Base-by-base conservation (phyloP, 345 rosid genomes). In the Alliaria petiolata region DNA sequence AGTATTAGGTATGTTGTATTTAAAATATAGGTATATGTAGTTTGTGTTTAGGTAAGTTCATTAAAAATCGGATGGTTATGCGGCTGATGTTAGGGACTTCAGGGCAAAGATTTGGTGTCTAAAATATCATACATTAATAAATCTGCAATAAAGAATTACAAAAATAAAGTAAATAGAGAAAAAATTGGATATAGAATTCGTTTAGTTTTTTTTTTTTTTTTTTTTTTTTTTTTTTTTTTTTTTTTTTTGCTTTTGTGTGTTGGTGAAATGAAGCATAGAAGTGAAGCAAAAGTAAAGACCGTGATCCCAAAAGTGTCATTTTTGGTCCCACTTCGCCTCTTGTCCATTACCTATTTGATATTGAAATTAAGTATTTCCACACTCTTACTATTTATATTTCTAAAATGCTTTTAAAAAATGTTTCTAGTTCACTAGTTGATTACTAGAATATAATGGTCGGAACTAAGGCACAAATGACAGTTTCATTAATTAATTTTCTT, bases 281-380 rank as follows among this genome's bases (percentile, higher is more conserved):
- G 96, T 92, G 87, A 92, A 92, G 95, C 95, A 83, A 85, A 90
- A 85, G 95, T 81, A 75, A 85, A 80, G 42, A 47, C 85, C 87
- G 89, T 81, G 78, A 88, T 83, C 80, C 90, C 40, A 69, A 76
- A 76, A 77, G 81, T 85, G 85, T 85, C 85, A 81, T 26, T 84
- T 76, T 46, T 65, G 82, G 74, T 85, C 90, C 87, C 81, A n/a
- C 89, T 58, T 58, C n/a, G 71, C 79, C 66, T 69, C 75, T 63
- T 76, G 71, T 76, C 79, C 65, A 63, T 47, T 47, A 30, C 65
- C 62, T 56, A 76, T 76, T 69, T 69, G 67, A 55, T 76, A 47
- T 14, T 20, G 67, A 55, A 22, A 56, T 50, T 69, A 62, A 8
- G 51, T 69, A 20, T 4, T 46, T 46, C 50, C 52, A 62, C 25